Percentiles rank a stretch among this genome's conserved stretches.
phyloP scores from a whole-genome alignment of 768 basidiomycete species.

The Tricholoma furcatifolium region DNA sequence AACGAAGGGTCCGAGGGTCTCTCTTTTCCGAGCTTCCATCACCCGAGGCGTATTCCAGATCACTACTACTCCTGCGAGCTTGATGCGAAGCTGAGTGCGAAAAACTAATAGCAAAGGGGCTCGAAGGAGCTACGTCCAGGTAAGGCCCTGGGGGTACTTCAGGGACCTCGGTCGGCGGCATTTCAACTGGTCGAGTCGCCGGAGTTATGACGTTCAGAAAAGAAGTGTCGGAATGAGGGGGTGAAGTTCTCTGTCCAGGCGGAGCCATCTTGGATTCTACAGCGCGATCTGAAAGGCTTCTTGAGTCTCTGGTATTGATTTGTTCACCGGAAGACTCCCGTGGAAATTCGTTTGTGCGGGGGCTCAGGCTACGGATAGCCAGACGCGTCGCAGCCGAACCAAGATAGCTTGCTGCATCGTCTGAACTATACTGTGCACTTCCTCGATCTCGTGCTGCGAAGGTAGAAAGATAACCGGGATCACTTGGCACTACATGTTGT shows the following conservation, averaged over 20 bases:
- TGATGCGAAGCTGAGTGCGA: background rate
- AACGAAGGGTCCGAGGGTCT: conserved; percentile 10
- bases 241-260: background rate
- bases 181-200: conserved; percentile 4
- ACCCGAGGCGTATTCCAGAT: conserved; percentile 18
- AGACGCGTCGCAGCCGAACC: conserved; percentile 19
- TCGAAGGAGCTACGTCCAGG: conserved; percentile 7
- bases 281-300: background rate
- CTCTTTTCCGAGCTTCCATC: conserved; percentile 16
- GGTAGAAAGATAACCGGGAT: conserved; percentile 3
- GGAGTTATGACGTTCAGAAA: conserved; percentile 15
- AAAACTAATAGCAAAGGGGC: conserved; percentile 15
- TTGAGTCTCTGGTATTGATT: background rate
- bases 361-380: conserved; percentile 22
- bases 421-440: conserved; percentile 19
- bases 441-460: conserved; percentile 19
- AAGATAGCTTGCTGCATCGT: conserved; percentile 18
- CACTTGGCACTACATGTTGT: background rate
- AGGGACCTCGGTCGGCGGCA: conserved; percentile 4
- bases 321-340: background rate
- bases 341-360: conserved; percentile 17
- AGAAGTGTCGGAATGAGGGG: conserved; percentile 9
- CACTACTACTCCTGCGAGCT: background rate
- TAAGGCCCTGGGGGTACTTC: conserved; percentile 1
- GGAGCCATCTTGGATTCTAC: background rate